A percentile compares a stretch with the other conserved stretches of the same genome.
phyloP scores from a whole-genome alignment of 2,329 filamentous ascomycete species.

The Tricladium varicosporioides region DNA sequence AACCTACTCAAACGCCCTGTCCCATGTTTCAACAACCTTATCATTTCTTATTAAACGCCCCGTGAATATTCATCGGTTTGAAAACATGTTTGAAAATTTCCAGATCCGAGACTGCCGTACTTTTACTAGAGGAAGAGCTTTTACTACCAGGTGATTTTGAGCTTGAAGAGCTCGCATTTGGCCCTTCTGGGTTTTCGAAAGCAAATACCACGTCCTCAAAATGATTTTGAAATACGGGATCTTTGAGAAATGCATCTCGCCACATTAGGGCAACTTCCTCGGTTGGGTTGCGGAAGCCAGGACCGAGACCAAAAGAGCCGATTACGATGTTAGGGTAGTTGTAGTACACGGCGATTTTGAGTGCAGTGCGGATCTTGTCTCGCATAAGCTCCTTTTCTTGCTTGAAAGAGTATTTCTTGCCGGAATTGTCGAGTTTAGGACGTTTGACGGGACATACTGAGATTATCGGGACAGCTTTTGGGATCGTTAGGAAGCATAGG shows the following conservation, averaged over 20 bases:
- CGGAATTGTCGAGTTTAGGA: conserved; percentile 68
- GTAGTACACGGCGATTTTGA: conserved; percentile 66
- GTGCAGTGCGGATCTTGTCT: conserved; percentile 69
- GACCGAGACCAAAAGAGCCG: conserved; percentile 64
- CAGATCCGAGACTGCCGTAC: conserved; percentile 41
- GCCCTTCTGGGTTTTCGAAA: conserved; percentile 53
- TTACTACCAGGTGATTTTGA: conserved; percentile 10
- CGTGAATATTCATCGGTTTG: conserved; percentile 39
- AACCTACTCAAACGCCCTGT: background rate
- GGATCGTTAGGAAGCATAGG: background rate
- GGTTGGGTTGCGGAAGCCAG: conserved; percentile 62
- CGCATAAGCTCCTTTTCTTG: conserved; percentile 69
- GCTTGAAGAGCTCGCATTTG: conserved; percentile 42
- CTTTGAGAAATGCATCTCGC: conserved; percentile 62
- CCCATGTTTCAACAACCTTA: background rate
- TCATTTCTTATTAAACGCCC: conserved; percentile 25
- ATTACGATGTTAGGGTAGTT: conserved; percentile 57
- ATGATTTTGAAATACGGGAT: conserved; percentile 59
- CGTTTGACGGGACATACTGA: conserved; percentile 70
- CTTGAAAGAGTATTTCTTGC: conserved; percentile 68
- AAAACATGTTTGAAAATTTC: conserved; percentile 56
- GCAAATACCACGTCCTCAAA: conserved; percentile 63
- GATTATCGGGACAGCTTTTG: conserved; percentile 62
- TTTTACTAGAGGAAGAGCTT: conserved; percentile 28
- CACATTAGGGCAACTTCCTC: conserved; percentile 64